A percentile compares a stretch with the other conserved stretches of the same genome.
Evolutionary conservation across 2,329 filamentous ascomycete genomes (phyloP).

Genomic region (Rhynchosporium secalis): DNA sequence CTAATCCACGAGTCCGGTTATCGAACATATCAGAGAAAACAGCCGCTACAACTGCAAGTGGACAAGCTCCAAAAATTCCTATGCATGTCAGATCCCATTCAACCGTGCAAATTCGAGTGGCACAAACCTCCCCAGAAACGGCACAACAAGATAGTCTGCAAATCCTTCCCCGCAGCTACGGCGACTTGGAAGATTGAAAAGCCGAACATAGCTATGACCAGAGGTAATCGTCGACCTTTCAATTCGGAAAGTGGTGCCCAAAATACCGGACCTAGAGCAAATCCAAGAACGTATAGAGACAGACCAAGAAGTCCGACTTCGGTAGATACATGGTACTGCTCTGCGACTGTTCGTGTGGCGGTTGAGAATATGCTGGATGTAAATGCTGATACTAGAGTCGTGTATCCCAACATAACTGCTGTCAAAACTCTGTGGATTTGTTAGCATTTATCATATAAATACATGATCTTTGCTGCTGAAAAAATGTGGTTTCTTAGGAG

Average conservation of each 20-base stretch:
- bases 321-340: slow-evolving; percentile 58
- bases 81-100: slow-evolving; percentile 15
- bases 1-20: slow-evolving; percentile 59
- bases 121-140: slow-evolving; percentile 70
- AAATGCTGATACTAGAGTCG: slow-evolving; percentile 70
- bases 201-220: slow-evolving; percentile 63
- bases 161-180: slow-evolving; percentile 63
- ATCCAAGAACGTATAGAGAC: slow-evolving; percentile 69
- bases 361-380: slow-evolving; percentile 74
- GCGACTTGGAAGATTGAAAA: slow-evolving; percentile 70
- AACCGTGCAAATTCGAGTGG: not conserved
- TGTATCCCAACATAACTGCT: slow-evolving; percentile 69
- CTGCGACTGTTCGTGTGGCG: slow-evolving; percentile 58
- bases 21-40: slow-evolving; percentile 73
- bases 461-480: not conserved
- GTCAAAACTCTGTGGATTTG: slow-evolving; percentile 54
- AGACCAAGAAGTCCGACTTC: slow-evolving; percentile 66
- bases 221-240: slow-evolving; percentile 63
- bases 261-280: slow-evolving; percentile 69
- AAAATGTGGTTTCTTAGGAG: not conserved
- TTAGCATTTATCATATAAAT: slow-evolving; percentile 33
- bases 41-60: slow-evolving; percentile 67
- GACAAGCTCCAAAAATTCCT: slow-evolving; percentile 66
- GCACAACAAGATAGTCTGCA: slow-evolving; percentile 68
- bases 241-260: slow-evolving; percentile 75